Conservation (phyloP, 345 rosid genomes). For the Raphanus sativus region DNA sequence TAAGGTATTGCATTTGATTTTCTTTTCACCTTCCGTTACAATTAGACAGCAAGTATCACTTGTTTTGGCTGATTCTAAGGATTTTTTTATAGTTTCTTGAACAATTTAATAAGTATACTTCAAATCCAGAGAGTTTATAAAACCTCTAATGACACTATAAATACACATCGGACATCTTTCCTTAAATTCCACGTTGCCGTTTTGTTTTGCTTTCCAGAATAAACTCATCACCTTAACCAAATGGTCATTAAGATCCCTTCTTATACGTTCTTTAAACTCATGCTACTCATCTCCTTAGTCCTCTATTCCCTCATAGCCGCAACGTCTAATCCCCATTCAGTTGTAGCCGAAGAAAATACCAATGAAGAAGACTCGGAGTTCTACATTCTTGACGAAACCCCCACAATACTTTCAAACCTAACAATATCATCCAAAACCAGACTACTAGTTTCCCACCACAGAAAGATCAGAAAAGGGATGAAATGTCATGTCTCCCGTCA, state of each 20-base stretch:
- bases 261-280: constrained; percentile 20
- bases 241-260: constrained; percentile 9
- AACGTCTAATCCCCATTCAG: constrained; percentile 4
- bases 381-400: constrained; percentile 22
- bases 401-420: constrained; percentile 10
- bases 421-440: constrained; percentile 13
- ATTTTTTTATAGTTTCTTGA: background rate
- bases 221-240: background rate
- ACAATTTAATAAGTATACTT: background rate
- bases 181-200: constrained; percentile 4
- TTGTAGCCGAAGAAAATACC: constrained; percentile 14
- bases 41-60: constrained; percentile 10
- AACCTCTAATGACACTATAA: background rate
- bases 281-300: constrained; percentile 12
- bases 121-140: background rate
- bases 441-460: constrained; percentile 17
- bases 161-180: constrained; percentile 2
- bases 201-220: constrained; percentile 14
- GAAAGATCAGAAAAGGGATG: constrained; percentile 50
- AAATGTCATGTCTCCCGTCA: constrained; percentile 30
- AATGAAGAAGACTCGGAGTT: constrained; percentile 22
- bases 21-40: constrained; percentile 7
- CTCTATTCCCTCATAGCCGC: background rate
- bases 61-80: constrained; percentile 21
- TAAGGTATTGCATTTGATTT: constrained; percentile 3